Percentiles rank a stretch among this genome's conserved stretches.
Conservation (phyloP, 2,329 filamentous ascomycete species). For the Alternaria rosae region DNA sequence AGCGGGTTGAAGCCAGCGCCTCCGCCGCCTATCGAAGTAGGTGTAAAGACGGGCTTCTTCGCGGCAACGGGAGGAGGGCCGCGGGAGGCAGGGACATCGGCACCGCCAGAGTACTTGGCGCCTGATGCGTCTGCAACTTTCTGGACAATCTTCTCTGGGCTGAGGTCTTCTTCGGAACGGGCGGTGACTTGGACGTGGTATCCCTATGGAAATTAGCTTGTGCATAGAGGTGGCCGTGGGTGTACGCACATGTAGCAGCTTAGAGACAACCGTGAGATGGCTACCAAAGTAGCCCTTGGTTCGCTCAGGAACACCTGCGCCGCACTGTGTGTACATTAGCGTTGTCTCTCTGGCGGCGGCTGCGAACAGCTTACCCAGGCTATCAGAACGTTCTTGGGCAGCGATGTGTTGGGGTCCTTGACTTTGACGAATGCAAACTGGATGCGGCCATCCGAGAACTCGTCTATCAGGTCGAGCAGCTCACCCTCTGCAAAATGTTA, state of each 20-base stretch:
- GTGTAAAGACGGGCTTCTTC: constrained; percentile 91
- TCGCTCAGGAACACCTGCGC: constrained; percentile 95
- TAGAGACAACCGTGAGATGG: constrained; percentile 86
- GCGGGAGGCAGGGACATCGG: constrained; percentile 62
- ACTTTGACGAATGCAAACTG: constrained; percentile 98
- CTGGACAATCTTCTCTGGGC: constrained; percentile 85
- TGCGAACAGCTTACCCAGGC: constrained; percentile 69
- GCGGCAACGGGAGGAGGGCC: constrained; percentile 74
- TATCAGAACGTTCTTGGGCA: constrained; percentile 92
- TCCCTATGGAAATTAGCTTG: constrained; percentile 60
- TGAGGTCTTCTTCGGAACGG: constrained; percentile 87
- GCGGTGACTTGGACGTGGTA: constrained; percentile 98
- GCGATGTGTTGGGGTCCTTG: constrained; percentile 87
- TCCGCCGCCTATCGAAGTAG: constrained; percentile 68
- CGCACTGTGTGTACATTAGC: constrained; percentile 65
- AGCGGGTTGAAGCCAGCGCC: constrained; percentile 71
- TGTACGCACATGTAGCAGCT: constrained; percentile 78
- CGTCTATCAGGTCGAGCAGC: constrained; percentile 86
- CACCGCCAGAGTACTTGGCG: constrained; percentile 83
- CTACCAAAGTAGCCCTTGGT: constrained; percentile 99
- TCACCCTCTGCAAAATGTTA: constrained; percentile 75
- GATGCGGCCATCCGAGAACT: constrained; percentile 95
- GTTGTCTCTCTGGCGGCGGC: constrained; percentile 6
- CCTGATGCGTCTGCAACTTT: constrained; percentile 96
- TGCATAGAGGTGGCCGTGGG: constrained; percentile 13